Percentiles rank a stretch among this genome's conserved stretches.
Evolutionary conservation across 2,329 filamentous ascomycete genomes (phyloP).

Genomic region (Bipolaris sorokiniana): DNA sequence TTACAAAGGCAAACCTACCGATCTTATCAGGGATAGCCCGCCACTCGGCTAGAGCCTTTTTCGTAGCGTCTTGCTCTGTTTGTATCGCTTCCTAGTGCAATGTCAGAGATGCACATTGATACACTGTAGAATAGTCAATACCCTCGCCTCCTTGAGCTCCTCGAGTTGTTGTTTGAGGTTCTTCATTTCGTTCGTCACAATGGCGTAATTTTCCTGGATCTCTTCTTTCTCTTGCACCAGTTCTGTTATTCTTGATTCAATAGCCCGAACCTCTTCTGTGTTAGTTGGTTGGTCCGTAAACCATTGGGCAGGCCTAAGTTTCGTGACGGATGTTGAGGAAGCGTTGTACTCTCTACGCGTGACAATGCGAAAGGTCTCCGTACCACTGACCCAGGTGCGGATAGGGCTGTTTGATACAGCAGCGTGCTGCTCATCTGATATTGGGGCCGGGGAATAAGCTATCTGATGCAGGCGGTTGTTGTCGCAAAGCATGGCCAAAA

Average conservation of each 20-base stretch:
- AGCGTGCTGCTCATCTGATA: conserved; percentile 72
- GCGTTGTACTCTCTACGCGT: conserved; percentile 83
- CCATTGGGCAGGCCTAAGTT: conserved; percentile 65
- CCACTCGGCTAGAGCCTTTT: conserved; percentile 69
- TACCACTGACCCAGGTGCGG: conserved; percentile 72
- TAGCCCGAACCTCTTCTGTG: conserved; percentile 63
- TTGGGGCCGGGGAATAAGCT: conserved; percentile 67
- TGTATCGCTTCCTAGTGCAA: conserved; percentile 50
- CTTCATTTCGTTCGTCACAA: conserved; percentile 39
- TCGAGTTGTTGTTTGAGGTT: conserved; percentile 30
- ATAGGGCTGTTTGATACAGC: conserved; percentile 66
- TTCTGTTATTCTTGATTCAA: conserved; percentile 60
- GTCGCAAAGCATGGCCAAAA: conserved; percentile 86
- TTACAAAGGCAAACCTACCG: background rate
- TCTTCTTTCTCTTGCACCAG: conserved; percentile 47
- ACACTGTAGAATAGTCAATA: background rate
- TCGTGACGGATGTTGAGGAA: conserved; percentile 70
- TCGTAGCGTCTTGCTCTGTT: conserved; percentile 69
- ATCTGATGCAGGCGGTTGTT: conserved; percentile 72
- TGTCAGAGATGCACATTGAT: background rate
- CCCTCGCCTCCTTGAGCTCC: conserved; percentile 18
- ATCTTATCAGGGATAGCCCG: conserved; percentile 73
- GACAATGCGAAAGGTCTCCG: conserved; percentile 61
- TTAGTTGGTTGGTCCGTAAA: conserved; percentile 85
- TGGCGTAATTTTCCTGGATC: conserved; percentile 41